Evolutionary conservation across 306 rosid genomes (phyloP).

Genomic region (barrel medic (Medicago truncatula)): MtrunA17r5.0-ANR NC_053047.1:7883001-7883500

Average conservation of each 20-base stretch:
- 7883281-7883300: constrained; percentile 31
- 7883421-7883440: neutral
- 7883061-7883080: neutral
- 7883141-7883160: no score
- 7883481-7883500: no score
- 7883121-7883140: neutral
- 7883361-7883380: constrained; percentile 9
- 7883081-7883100: neutral
- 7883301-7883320: constrained; percentile 49
- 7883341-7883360: neutral
- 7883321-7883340: constrained; percentile 43
- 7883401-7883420: neutral
- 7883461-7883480: no score
- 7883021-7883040: neutral
- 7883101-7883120: neutral
- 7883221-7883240: constrained; percentile 34
- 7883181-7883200: neutral
- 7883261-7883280: constrained; percentile 29
- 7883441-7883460: neutral
- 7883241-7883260: constrained; percentile 29
- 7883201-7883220: neutral
- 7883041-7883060: neutral
- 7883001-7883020: no score
- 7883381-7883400: constrained; percentile 26
- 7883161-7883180: neutral